Conservation (phyloP, 768 basidiomycete genomes). For the Phylloporus rhodoxanthus region DNA sequence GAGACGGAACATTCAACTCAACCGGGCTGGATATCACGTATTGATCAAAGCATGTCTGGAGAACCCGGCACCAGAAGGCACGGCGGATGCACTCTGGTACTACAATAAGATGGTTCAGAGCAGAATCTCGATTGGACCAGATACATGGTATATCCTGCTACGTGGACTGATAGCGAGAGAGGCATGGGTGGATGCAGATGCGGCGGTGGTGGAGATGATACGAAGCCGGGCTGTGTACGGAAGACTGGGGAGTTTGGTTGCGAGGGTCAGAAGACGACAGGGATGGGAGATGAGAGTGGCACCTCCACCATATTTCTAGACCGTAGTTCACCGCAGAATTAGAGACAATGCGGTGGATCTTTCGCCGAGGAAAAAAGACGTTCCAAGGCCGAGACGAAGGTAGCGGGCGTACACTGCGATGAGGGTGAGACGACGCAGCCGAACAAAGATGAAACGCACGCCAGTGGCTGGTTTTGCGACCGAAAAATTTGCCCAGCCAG, state of each 20-base stretch:
- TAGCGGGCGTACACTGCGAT: slow-evolving; percentile 68
- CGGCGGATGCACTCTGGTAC: slow-evolving; percentile 51
- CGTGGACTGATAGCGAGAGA: slow-evolving; percentile 52
- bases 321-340: slow-evolving; percentile 17
- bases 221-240: slow-evolving; percentile 41
- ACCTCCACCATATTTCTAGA: slow-evolving; percentile 27
- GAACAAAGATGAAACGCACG: slow-evolving; percentile 44
- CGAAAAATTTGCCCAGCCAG: slow-evolving; percentile 83
- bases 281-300: slow-evolving; percentile 26
- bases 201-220: slow-evolving; percentile 58
- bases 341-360: slow-evolving; percentile 9
- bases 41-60: slow-evolving; percentile 64
- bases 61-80: slow-evolving; percentile 43
- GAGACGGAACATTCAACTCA: slow-evolving; percentile 46
- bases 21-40: slow-evolving; percentile 68
- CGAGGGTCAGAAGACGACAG: slow-evolving; percentile 40
- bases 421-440: slow-evolving; percentile 8
- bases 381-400: slow-evolving; percentile 54
- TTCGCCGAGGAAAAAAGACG: slow-evolving; percentile 56
- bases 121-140: slow-evolving; percentile 44
- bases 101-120: slow-evolving; percentile 55
- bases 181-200: slow-evolving; percentile 57
- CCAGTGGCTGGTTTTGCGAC: slow-evolving; percentile 81
- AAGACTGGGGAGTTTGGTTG: slow-evolving; percentile 44
- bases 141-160: slow-evolving; percentile 77